A percentile compares a stretch with the other conserved stretches of the same genome.
Conservation (phyloP, 2,329 filamentous ascomycete species). For the Sclerotinia minor region DNA sequence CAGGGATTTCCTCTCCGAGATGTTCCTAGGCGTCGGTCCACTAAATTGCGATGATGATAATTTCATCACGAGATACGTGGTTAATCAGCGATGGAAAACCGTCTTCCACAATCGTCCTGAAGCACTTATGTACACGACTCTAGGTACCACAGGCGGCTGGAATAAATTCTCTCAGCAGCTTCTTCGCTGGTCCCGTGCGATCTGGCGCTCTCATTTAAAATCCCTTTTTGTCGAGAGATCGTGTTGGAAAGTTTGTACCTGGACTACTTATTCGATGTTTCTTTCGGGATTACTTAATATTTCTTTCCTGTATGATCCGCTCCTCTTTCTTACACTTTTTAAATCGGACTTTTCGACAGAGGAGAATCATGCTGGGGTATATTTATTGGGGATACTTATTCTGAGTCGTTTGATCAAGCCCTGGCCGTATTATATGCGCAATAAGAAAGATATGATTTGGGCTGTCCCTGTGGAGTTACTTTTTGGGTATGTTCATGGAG, state of each 20-base stretch:
- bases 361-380: neutral
- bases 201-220: slow-evolving; percentile 56
- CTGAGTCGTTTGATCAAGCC: neutral
- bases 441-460: neutral
- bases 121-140: slow-evolving; percentile 52
- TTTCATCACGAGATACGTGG: slow-evolving; percentile 56
- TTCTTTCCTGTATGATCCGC: slow-evolving; percentile 53
- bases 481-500: neutral
- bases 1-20: slow-evolving; percentile 50
- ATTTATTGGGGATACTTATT: neutral
- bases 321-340: slow-evolving; percentile 42
- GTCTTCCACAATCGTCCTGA: slow-evolving; percentile 54
- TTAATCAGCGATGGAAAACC: slow-evolving; percentile 53
- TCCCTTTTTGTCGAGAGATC: slow-evolving; percentile 46
- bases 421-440: neutral
- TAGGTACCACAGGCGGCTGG: slow-evolving; percentile 47
- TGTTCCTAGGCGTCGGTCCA: slow-evolving; percentile 50
- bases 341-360: neutral
- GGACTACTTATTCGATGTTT: slow-evolving; percentile 58
- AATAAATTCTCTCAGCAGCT: slow-evolving; percentile 54
- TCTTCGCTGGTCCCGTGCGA: slow-evolving; percentile 58
- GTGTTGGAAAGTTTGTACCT: slow-evolving; percentile 49
- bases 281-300: slow-evolving; percentile 56
- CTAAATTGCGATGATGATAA: slow-evolving; percentile 62
- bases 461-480: neutral